Evolutionary conservation across 179 eudicot species (phyloP).

Genomic region (Sideroxylon spinosum): DNA sequence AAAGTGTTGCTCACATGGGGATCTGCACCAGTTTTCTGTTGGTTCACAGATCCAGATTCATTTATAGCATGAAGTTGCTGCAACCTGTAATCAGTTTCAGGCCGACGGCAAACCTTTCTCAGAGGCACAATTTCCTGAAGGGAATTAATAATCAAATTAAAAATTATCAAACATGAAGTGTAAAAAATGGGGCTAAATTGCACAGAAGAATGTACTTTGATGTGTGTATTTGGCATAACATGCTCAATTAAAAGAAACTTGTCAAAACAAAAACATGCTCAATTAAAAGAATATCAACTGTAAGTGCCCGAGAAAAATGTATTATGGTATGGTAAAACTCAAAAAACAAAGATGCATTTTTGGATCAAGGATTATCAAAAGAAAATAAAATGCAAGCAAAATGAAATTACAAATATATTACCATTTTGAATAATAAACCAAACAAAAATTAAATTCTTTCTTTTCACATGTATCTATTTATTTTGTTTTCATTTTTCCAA

Average conservation of each 20-base stretch:
- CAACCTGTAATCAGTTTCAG: conserved; percentile 83
- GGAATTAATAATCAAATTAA: background rate
- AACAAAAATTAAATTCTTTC: background rate
- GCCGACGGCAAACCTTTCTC: conserved; percentile 78
- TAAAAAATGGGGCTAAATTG: background rate
- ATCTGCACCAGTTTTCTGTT: conserved; percentile 38
- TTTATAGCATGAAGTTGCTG: conserved; percentile 62
- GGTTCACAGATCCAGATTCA: conserved; percentile 39
- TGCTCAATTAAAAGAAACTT: too few species aligned
- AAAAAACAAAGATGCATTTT: background rate
- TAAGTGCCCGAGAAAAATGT: background rate
- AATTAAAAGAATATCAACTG: background rate
- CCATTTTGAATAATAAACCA: background rate
- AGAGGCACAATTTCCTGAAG: conserved; percentile 78
- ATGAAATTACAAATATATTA: background rate
- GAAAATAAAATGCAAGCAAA: background rate
- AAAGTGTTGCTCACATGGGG: conserved; percentile 28
- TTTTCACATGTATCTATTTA: too few species aligned
- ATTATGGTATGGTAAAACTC: background rate
- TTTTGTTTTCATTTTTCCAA: too few species aligned
- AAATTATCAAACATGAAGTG: background rate
- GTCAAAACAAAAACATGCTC: background rate
- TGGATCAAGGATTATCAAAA: background rate
- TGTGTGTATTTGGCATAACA: background rate
- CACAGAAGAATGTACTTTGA: background rate